Conservation (phyloP, 1,284 basidiomycete genomes). For the Leccinum subspadiceum region DNA sequence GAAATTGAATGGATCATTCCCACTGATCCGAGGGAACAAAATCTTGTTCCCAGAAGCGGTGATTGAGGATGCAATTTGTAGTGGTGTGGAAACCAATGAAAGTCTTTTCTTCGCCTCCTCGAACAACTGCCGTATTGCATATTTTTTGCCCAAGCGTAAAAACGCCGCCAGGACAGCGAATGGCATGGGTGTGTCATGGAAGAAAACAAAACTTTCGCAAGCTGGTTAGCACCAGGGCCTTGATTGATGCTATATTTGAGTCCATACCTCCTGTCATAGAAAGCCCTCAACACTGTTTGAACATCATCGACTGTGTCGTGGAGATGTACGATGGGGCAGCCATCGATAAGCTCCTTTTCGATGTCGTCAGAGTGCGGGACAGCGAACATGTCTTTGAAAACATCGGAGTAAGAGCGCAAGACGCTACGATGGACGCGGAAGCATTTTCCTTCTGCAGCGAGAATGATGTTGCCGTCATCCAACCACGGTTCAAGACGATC, state of each 20-base stretch:
- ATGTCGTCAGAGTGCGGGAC: conserved; percentile 2
- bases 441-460: conserved; percentile 7
- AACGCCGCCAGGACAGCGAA: conserved; percentile 10
- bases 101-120: conserved; percentile 7
- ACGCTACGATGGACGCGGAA: conserved; percentile 23
- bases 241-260: background rate
- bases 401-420: conserved; percentile 15
- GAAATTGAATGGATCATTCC: conserved; percentile 12
- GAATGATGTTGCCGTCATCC: conserved; percentile 22
- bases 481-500: conserved; percentile 18
- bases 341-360: conserved; percentile 7
- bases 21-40: conserved; percentile 9
- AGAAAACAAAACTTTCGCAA: conserved; percentile 6
- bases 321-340: conserved; percentile 19
- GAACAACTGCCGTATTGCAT: conserved; percentile 13
- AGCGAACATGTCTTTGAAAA: conserved; percentile 24
- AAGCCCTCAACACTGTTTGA: conserved; percentile 13
- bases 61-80: background rate
- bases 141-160: conserved; percentile 17
- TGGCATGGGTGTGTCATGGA: conserved; percentile 10
- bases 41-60: background rate
- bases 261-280: conserved; percentile 20
- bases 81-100: background rate
- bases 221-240: background rate
- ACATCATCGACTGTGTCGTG: conserved; percentile 11